A percentile compares a stretch with the other conserved stretches of the same genome.
Conservation (phyloP, 2,329 filamentous ascomycete species). For the Aureobasidium pullulans region DNA sequence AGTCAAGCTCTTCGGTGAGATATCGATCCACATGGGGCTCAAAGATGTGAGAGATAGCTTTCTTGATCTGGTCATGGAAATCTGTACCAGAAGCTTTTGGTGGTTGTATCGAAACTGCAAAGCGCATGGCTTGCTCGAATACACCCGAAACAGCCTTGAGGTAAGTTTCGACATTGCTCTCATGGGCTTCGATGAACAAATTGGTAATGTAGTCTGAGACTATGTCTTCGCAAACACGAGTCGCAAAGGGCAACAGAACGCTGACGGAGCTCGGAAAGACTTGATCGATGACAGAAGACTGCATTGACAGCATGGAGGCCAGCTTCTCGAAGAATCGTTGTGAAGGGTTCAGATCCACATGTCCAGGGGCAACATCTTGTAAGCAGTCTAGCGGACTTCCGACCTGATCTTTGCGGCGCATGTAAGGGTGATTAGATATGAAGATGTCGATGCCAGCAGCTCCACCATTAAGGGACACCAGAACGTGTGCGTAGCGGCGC, state of each 20-base stretch:
- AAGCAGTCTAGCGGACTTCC: conserved; percentile 77
- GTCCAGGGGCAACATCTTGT: conserved; percentile 56
- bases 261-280: conserved; percentile 67
- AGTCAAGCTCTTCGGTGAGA: conserved; percentile 81
- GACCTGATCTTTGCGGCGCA: conserved; percentile 63
- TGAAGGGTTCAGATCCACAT: conserved; percentile 71
- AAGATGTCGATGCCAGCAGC: conserved; percentile 74
- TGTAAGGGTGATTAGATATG: conserved; percentile 74
- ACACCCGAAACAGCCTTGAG: conserved; percentile 79
- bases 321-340: conserved; percentile 72
- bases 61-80: conserved; percentile 57
- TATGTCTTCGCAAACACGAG: conserved; percentile 73
- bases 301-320: conserved; percentile 70
- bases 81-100: conserved; percentile 56
- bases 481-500: conserved; percentile 79
- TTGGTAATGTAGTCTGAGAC: conserved; percentile 79
- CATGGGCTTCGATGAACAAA: conserved; percentile 80
- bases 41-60: conserved; percentile 65
- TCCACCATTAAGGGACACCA: conserved; percentile 75
- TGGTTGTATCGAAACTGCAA: conserved; percentile 63
- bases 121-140: conserved; percentile 76
- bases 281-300: conserved; percentile 68
- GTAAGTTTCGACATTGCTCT: conserved; percentile 66
- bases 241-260: conserved; percentile 71
- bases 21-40: conserved; percentile 93